These are phyloP conservation scores for Candida sanyaensis DNA, from an alignment of 1,139 yeast genomes.

Conservation along the genomic window DNA sequence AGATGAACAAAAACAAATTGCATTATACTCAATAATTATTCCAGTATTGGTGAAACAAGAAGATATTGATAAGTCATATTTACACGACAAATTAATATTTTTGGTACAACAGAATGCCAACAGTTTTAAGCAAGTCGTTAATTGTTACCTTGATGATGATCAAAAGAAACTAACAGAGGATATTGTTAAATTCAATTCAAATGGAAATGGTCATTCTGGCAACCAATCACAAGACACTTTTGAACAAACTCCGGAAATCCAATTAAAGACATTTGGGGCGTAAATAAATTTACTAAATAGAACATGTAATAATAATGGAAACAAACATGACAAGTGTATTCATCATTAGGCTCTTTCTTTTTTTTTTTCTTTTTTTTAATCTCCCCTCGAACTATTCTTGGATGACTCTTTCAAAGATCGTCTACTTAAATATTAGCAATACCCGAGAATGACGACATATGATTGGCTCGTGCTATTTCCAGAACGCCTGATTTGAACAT, in stretches of 20 bases:
- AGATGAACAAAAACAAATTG: slow-evolving; percentile 28
- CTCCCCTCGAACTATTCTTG: too few relatives aligned
- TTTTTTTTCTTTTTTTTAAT: too few relatives aligned
- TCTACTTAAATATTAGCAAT: too few relatives aligned
- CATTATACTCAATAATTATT: slow-evolving; percentile 45
- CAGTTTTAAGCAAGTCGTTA: slow-evolving; percentile 56
- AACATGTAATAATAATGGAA: neutral
- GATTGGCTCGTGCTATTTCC: too few relatives aligned
- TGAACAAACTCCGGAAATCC: slow-evolving; percentile 27
- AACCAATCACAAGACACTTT: slow-evolving; percentile 6
- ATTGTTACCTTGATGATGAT: slow-evolving; percentile 29
- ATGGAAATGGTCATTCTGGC: slow-evolving; percentile 5
- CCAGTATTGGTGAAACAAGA: slow-evolving; percentile 49
- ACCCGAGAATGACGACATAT: too few relatives aligned
- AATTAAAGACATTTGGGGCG: slow-evolving; percentile 37
- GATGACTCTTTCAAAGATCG: too few relatives aligned
- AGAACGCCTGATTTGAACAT: too few relatives aligned
- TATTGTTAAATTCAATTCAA: slow-evolving; percentile 31
- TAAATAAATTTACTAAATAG: slow-evolving; percentile 2
- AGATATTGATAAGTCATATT: slow-evolving; percentile 34
- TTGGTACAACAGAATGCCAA: slow-evolving; percentile 52
- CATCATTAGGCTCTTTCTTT: too few relatives aligned
- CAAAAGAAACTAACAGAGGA: slow-evolving; percentile 45
- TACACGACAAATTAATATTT: slow-evolving; percentile 52
- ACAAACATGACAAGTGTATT: neutral